A percentile compares a stretch with the other conserved stretches of the same genome.
These are phyloP conservation scores for Apophysomyces variabilis DNA, from an alignment of 371 early-diverging fungal genomes.

Conservation along the genomic window DNA sequence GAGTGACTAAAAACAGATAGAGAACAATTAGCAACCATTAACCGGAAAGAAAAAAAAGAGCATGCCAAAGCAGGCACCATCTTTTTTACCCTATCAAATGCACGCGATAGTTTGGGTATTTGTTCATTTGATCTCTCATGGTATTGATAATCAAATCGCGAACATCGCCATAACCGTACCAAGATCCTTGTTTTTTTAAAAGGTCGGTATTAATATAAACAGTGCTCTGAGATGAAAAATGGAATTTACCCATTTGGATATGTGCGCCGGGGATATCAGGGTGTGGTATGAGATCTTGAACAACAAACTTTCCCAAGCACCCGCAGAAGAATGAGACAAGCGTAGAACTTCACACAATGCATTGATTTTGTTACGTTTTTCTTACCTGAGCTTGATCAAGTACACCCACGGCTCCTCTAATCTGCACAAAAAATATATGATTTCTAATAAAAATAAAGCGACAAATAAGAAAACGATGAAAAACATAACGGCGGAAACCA, in stretches of 20 bases:
- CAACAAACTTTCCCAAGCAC: not conserved
- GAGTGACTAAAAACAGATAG: not conserved
- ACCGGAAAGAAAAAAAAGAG: not conserved
- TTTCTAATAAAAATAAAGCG: not conserved
- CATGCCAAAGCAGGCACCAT: too few species aligned
- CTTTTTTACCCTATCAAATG: constrained; percentile 11
- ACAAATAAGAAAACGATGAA: not conserved
- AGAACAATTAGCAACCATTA: not conserved
- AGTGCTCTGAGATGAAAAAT: not conserved
- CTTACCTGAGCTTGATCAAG: constrained; percentile 4
- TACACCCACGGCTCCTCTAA: constrained; percentile 1
- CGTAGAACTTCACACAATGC: too few species aligned
- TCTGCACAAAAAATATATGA: constrained; percentile 5
- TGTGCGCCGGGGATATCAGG: constrained; percentile 1
- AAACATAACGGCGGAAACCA: not conserved
- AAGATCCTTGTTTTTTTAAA: not conserved
- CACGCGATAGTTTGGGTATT: constrained; percentile 3
- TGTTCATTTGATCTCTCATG: not conserved
- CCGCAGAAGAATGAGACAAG: too few species aligned
- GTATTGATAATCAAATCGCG: not conserved
- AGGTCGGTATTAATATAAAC: too few species aligned
- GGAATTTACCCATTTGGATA: not conserved
- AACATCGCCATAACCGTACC: constrained; percentile 1
- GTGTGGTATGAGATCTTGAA: constrained; percentile 3
- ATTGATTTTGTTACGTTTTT: too few species aligned